Percentiles rank a stretch among this genome's conserved stretches.
These are phyloP conservation scores for Fusarium transvaalense DNA, from an alignment of 2,329 filamentous ascomycete species.

Conservation along the genomic window DNA sequence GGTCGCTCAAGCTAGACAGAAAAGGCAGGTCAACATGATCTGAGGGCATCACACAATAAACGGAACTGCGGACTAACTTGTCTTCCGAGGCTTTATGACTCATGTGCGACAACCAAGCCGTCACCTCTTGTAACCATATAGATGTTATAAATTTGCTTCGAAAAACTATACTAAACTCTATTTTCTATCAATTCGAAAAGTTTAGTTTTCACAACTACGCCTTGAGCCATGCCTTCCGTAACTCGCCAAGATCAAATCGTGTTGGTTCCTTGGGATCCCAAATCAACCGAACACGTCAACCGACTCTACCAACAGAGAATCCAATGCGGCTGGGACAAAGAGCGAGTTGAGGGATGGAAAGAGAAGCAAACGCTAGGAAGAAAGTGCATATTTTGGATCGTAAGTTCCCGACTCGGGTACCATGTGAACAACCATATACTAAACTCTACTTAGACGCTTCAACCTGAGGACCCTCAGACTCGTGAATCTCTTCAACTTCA, in stretches of 20 bases:
- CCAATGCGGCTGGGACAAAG: conserved; percentile 42
- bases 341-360: conserved; percentile 36
- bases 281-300: conserved; percentile 29
- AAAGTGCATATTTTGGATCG: conserved; percentile 49
- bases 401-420: background rate
- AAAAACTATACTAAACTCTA: background rate
- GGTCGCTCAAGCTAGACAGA: background rate
- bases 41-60: too few species aligned
- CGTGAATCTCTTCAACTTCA: conserved; percentile 24
- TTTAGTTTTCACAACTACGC: too few species aligned
- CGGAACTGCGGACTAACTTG: conserved; percentile 11
- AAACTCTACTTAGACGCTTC: conserved; percentile 24
- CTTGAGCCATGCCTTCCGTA: conserved; percentile 14
- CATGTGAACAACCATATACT: background rate
- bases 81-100: conserved; percentile 17
- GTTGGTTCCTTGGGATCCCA: conserved; percentile 45
- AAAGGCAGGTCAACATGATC: background rate
- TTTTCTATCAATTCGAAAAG: background rate
- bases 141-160: background rate
- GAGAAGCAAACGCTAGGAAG: conserved; percentile 29
- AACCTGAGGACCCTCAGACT: conserved; percentile 5
- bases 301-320: conserved; percentile 34
- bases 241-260: conserved; percentile 16
- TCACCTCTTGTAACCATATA: too few species aligned
- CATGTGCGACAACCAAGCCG: background rate